Conservation (phyloP, 441 rosid genomes). For the Hura crepitans region DNA sequence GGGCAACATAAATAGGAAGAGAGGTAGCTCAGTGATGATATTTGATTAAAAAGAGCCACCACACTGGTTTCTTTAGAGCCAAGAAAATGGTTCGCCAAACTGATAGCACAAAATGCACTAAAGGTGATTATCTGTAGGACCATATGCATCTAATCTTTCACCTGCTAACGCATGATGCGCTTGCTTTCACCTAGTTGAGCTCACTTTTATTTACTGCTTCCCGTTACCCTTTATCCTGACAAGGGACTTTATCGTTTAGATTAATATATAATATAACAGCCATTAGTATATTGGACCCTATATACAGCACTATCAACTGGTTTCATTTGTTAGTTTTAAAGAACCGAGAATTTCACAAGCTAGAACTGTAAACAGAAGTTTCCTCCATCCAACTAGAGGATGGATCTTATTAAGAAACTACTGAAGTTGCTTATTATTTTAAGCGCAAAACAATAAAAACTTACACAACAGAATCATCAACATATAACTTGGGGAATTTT, state of each 20-base stretch:
- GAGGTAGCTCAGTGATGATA: neutral
- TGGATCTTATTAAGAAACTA: neutral
- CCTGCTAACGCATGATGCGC: neutral
- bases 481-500: neutral
- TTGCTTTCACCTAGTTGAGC: neutral
- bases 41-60: neutral
- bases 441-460: constrained; percentile 1
- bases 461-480: neutral
- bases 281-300: too few relatives aligned
- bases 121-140: neutral
- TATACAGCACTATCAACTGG: neutral
- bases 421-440: neutral
- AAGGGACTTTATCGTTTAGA: neutral
- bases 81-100: neutral
- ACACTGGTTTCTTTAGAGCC: neutral
- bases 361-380: neutral
- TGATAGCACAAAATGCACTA: neutral
- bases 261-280: neutral
- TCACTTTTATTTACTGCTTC: neutral
- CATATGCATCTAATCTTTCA: neutral
- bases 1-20: neutral
- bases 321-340: neutral
- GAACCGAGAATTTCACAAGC: neutral
- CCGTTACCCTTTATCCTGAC: neutral
- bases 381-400: neutral